These are phyloP conservation scores for Trichoderma orchidacearum DNA, from an alignment of 495 filamentous ascomycete species.

Conservation along the genomic window DNA sequence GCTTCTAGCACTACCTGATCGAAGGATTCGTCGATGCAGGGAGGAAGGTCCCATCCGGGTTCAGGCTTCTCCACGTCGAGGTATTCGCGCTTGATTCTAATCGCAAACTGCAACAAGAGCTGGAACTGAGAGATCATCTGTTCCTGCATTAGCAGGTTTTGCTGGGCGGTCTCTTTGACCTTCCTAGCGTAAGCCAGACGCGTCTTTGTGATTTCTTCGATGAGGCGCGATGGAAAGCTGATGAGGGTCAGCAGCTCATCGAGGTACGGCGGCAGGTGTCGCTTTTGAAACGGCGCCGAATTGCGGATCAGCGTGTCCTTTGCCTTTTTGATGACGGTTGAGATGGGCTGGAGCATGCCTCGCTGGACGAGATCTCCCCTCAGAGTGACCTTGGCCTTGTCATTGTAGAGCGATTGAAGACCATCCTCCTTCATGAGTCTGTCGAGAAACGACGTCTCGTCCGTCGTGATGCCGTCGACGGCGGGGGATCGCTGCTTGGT, in stretches of 20 bases:
- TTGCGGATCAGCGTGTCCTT: conserved; percentile 86
- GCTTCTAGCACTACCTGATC: conserved; percentile 92
- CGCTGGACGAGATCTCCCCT: conserved; percentile 24
- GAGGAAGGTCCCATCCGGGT: conserved; percentile 86
- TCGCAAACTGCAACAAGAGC: conserved; percentile 78
- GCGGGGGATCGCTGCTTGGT: conserved; percentile 36
- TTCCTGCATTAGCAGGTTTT: conserved; percentile 81
- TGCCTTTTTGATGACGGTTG: conserved; percentile 77
- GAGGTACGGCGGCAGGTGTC: conserved; percentile 91
- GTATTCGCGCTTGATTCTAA: conserved; percentile 84
- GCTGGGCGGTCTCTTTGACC: conserved; percentile 77
- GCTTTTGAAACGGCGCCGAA: conserved; percentile 69
- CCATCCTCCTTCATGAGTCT: conserved; percentile 97
- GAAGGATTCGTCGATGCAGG: conserved; percentile 93
- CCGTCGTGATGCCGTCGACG: conserved; percentile 51
- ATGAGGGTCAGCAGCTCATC: conserved; percentile 91
- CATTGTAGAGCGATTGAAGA: conserved; percentile 77
- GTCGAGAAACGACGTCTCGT: conserved; percentile 87
- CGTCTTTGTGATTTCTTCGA: conserved; percentile 92
- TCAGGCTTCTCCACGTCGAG: conserved; percentile 71
- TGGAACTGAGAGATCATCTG: conserved; percentile 97
- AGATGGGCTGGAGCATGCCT: conserved; percentile 75
- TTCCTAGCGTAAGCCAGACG: conserved; percentile 84
- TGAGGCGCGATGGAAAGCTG: conserved; percentile 89
- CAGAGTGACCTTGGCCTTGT: conserved; percentile 22